Evolutionary conservation across 164 flowering plant species (phyloP).

Genomic region (Tetrastigma voinierianum): DNA sequence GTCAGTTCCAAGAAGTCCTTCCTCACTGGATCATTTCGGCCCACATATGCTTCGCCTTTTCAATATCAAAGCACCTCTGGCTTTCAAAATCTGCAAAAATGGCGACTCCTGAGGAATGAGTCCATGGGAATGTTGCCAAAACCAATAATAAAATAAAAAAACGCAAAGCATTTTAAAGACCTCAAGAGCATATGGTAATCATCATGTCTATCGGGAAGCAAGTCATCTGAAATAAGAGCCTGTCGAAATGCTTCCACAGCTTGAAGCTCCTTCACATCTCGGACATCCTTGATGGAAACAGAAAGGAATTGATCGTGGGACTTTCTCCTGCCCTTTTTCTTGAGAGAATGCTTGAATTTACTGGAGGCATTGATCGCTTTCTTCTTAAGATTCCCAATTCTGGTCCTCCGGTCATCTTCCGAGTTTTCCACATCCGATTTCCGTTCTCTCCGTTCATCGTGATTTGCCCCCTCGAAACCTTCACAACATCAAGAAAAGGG

Average conservation of each 20-base stretch:
- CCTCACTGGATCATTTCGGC: slow-evolving; percentile 81
- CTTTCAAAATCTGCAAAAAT: slow-evolving; percentile 62
- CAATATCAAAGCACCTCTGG: slow-evolving; percentile 80
- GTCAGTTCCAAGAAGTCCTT: slow-evolving; percentile 71
- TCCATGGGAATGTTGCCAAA: background rate
- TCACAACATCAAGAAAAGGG: background rate
- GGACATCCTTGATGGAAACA: slow-evolving; percentile 36
- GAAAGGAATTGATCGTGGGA: slow-evolving; percentile 15
- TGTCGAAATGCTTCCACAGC: slow-evolving; percentile 46
- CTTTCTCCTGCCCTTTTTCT: slow-evolving; percentile 26
- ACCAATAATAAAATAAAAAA: background rate
- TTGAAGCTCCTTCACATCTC: slow-evolving; percentile 38
- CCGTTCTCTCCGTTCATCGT: slow-evolving; percentile 51
- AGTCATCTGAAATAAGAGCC: slow-evolving; percentile 28
- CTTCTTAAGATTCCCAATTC: slow-evolving; percentile 38
- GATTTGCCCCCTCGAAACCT: slow-evolving; percentile 59
- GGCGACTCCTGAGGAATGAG: background rate
- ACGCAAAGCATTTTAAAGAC: slow-evolving; percentile 9
- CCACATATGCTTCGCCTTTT: slow-evolving; percentile 79
- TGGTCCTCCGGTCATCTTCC: slow-evolving; percentile 34
- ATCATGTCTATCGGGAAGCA: slow-evolving; percentile 48
- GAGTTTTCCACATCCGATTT: slow-evolving; percentile 37
- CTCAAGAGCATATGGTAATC: slow-evolving; percentile 44
- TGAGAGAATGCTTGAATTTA: slow-evolving; percentile 31
- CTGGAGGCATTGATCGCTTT: slow-evolving; percentile 37